Evolutionary conservation across 495 filamentous ascomycete species (phyloP).

Genomic region (Trichocladium antarcticum): DNA sequence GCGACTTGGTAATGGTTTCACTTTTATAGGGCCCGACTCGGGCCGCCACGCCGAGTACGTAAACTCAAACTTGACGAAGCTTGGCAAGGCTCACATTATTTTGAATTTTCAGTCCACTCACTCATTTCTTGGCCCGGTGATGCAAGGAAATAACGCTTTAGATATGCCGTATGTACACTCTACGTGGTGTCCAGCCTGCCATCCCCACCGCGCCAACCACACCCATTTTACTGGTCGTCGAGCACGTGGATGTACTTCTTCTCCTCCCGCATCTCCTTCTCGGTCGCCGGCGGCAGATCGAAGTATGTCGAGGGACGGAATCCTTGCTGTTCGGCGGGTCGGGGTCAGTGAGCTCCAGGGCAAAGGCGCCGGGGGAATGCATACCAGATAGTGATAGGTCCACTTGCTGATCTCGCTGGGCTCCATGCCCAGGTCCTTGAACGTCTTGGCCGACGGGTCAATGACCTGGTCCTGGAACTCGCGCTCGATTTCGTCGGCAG

Average conservation of each 20-base stretch:
- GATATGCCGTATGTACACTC: slow-evolving; percentile 37
- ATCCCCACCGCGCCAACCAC: neutral
- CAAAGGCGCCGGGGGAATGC: slow-evolving; percentile 21
- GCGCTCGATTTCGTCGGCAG: slow-evolving; percentile 79
- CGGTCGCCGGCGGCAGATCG: slow-evolving; percentile 86
- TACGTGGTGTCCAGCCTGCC: slow-evolving; percentile 11
- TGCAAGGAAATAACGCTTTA: slow-evolving; percentile 21
- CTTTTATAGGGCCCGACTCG: too few relatives aligned
- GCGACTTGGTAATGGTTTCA: too few relatives aligned
- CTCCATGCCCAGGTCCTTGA: slow-evolving; percentile 84
- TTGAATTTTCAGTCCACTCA: slow-evolving; percentile 6
- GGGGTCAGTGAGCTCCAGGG: slow-evolving; percentile 17
- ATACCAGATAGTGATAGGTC: slow-evolving; percentile 87
- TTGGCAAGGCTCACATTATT: too few relatives aligned
- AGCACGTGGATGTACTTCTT: slow-evolving; percentile 92
- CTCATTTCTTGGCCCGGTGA: neutral
- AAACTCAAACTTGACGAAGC: neutral
- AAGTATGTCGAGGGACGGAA: slow-evolving; percentile 76
- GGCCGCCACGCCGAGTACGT: too few relatives aligned
- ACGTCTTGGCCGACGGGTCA: slow-evolving; percentile 84
- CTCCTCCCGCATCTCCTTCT: slow-evolving; percentile 88
- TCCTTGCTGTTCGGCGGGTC: slow-evolving; percentile 49
- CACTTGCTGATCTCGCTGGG: slow-evolving; percentile 69
- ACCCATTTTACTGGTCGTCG: slow-evolving; percentile 57
- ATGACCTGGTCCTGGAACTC: slow-evolving; percentile 94